Evolutionary conservation across 345 rosid species (phyloP).

Genomic region (Brassica nigra): DNA sequence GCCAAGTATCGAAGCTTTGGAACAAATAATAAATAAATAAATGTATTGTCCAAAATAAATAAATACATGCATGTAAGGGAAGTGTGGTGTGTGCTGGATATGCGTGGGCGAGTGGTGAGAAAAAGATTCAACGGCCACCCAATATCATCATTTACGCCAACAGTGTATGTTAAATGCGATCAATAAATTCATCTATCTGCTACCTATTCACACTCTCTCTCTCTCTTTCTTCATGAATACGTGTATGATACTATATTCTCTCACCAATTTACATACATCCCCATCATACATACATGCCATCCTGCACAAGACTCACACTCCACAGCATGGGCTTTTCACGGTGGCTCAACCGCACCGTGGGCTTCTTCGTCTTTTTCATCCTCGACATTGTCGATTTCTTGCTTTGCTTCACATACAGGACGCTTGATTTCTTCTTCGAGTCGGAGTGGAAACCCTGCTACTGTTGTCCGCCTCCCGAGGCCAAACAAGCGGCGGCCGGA

Average conservation of each 20-base stretch:
- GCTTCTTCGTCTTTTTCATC: constrained; percentile 37
- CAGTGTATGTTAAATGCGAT: constrained; percentile 42
- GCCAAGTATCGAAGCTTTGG: constrained; percentile 24
- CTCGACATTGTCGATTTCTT: constrained; percentile 46
- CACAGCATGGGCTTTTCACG: constrained; percentile 43
- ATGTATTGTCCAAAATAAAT: not conserved
- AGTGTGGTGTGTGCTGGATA: constrained; percentile 29
- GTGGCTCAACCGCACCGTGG: constrained; percentile 45
- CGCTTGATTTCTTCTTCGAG: constrained; percentile 43
- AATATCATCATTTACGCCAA: constrained; percentile 38
- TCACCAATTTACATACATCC: not conserved
- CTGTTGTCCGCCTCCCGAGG: constrained; percentile 40
- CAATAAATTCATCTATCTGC: constrained; percentile 45
- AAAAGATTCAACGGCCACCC: constrained; percentile 42
- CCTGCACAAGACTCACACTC: constrained; percentile 32
- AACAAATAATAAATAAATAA: not conserved
- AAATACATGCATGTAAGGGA: not conserved
- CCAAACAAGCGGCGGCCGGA: constrained; percentile 31
- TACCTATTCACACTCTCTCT: constrained; percentile 25
- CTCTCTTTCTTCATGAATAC: constrained; percentile 33
- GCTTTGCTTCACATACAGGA: constrained; percentile 45
- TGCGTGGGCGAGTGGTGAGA: not conserved
- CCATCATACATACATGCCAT: constrained; percentile 19
- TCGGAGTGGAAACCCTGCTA: constrained; percentile 46
- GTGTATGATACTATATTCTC: constrained; percentile 12